Evolutionary conservation across 805 yeast genomes (phyloP), one percentile per base, ranked within the genome.

Genomic region (Teunomyces atbi): DNA sequence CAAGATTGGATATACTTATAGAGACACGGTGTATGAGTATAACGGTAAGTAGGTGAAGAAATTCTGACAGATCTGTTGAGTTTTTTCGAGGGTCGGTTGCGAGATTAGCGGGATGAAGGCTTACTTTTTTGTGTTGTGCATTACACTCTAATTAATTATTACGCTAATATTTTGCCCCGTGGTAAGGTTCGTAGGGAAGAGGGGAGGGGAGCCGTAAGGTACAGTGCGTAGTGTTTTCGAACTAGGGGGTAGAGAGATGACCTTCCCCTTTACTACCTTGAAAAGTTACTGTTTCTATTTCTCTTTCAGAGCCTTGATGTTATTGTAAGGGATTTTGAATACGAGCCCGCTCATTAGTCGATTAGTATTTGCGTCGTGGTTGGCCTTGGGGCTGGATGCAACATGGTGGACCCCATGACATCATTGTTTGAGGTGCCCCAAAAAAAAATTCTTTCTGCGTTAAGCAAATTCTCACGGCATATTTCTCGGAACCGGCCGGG

Each of bases 81-180:
- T 36, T 36, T 36, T 36, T 36, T 36, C 28, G 39, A 36, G 39
- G 39, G 39, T 36, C 28, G 39, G 15, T 36, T 36, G 15, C 39
- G 39, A 21, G 27, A 36, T 34, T 34, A 34, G 37, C 26, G 13
- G 37, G 21, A 34, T 34, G 37, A 18, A 36, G 21, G 23, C 21
- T 8, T 13, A 30, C 18, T 6, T 36, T 33, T 33, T 36, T 36
- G 39, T 36, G 39, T 20, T 28, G 39, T 30, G 39, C 27, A 36
- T 18, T 16, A 13, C 33, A 6, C 33, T 23, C 33, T 10, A 30
- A 30, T 30, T 30, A 13, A 11, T 30, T 30, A 30, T 10, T 30
- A 13, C 16, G 33, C 33, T 30, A 30, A 30, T 30, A 30, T 13
- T 30, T 13, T 30, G 11, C 33, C 33, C 33, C 33, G 33, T 30